Evolutionary conservation across 2,329 filamentous ascomycete genomes (phyloP), one percentile per base, ranked within the genome.

Genomic region (Helotiales sp.): DNA sequence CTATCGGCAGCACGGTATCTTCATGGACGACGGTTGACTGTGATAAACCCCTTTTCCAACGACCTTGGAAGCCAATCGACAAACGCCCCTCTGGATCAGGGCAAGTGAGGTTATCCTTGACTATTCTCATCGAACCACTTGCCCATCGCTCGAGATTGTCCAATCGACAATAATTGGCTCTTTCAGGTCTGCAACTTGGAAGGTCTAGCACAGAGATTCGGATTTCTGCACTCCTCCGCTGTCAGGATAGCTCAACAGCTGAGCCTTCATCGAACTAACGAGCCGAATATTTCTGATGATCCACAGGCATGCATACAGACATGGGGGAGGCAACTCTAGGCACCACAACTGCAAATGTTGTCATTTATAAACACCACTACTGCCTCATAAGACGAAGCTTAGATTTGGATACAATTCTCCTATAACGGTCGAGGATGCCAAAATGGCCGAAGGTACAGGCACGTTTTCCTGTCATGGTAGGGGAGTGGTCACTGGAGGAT

Each of bases 101-200:
- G 68, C 73, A 34, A 65, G 75, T 4, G 69, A 78, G 43, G 77
- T 79, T 28, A 49, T 80, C 5, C 64, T 80, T 3, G 75, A 80
- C 43, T 75, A 76, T 58, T 72, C 75, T 15, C 72, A 73, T 64
- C 40, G 71, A 67, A 63, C 62, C 28, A 52, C 66, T n/a, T 49
- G 28, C 4, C 52, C 63, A 0, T 77, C 77, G 0, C 67, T 80
- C 6, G 78, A 80, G 65, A 76, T 74, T 63, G 67, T 80, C 5
- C 78, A 80, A 68, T 78, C 75, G 0, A 75, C 76, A 24, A 74
- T 78, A 13, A 78, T 81, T n/a, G 3, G 75, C 0, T 69, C 70
- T 80, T 78, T 63, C 69, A 79, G 17, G 68, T 75, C n/a, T 63
- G 55, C 17, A 77, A 79, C 43, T 34, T 78, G 3, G 76, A 79